Evolutionary conservation across 1,284 basidiomycete genomes (phyloP), one percentile per base, ranked within the genome.

Genomic region (Apiotrichum sp.): DNA sequence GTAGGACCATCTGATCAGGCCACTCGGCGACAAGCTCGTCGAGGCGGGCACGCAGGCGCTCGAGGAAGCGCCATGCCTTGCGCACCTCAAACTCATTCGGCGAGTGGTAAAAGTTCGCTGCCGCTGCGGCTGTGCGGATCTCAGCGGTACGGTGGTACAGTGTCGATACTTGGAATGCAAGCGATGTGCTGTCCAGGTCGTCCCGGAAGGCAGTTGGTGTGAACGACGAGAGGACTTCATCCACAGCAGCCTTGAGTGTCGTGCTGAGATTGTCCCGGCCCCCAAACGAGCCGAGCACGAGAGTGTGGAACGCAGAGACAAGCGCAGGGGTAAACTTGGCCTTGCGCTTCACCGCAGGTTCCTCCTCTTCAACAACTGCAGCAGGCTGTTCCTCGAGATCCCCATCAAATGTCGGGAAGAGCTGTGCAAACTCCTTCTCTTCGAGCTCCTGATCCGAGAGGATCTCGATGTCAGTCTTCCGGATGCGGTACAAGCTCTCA

Each of bases 1-100:
- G 88, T 35, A 98, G 80, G 5, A 97, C 91, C 86, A 95, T 92
- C 72, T 98, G 96, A 63, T 98, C 96, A 0, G 96, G 95, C 92
- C 92, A 98, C 63, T 93, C 87, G 57, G 78, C 75, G 40, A 88
- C 81, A 29, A 98, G 80, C 1, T 51, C 56, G 16, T 78, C 66
- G 29, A 96, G 78, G 3, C 85, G 82, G 2, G 63, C 56, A 43
- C 79, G 77, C 36, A 95, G 77, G 0, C 78, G 69, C 10, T 73
- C 66, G 3, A 93, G 71, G 16, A 86, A 66, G 0, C 69, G 71
- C 7, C 82, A 76, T 0, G 81, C 86, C 68, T 83, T 88, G 59
- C 79, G 81, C 13, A 84, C 79, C 72, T 95, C 87, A 1, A 74
- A 77, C 34, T 87, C 77, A 68, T 93, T 90, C 9, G 83, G 62